phyloP scores from a whole-genome alignment of 2,329 filamentous ascomycete genomes.

The Thielaviopsis cerberus region DNA sequence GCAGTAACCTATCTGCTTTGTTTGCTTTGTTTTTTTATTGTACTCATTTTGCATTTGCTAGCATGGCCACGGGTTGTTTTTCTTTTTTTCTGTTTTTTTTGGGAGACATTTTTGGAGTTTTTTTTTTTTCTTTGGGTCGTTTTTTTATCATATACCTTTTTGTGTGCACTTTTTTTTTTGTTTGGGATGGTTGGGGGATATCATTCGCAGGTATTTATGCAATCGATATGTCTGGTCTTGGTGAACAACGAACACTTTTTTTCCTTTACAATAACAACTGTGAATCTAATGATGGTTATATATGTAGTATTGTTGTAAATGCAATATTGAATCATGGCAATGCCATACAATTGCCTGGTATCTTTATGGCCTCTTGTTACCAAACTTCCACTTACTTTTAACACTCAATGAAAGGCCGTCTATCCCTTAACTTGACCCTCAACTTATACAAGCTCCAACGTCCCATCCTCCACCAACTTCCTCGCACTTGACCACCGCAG shows the following conservation, averaged over 20 bases:
- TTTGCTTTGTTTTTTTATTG: background rate
- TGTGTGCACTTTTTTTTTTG: background rate
- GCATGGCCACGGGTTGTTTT: background rate
- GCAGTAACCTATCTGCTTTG: background rate
- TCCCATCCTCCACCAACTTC: conserved; percentile 32
- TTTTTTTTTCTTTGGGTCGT: background rate
- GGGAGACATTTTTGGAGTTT: background rate
- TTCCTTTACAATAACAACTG: background rate
- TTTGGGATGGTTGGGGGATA: background rate
- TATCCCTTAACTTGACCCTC: no score
- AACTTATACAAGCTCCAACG: conserved; percentile 39
- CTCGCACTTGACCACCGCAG: conserved; percentile 61
- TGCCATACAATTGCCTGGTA: background rate
- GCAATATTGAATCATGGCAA: background rate
- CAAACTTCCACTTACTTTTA: background rate
- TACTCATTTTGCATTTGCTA: background rate
- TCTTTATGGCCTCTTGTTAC: background rate
- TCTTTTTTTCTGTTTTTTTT: background rate
- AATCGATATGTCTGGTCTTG: background rate
- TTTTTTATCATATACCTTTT: background rate
- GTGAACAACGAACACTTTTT: background rate
- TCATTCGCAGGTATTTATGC: background rate
- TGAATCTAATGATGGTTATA: no score
- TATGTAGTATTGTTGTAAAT: background rate
- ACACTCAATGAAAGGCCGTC: no score